These are phyloP conservation scores for Coemansia sp. DNA, from an alignment of 192 early-diverging fungal genomes.

Conservation along the genomic window DNA sequence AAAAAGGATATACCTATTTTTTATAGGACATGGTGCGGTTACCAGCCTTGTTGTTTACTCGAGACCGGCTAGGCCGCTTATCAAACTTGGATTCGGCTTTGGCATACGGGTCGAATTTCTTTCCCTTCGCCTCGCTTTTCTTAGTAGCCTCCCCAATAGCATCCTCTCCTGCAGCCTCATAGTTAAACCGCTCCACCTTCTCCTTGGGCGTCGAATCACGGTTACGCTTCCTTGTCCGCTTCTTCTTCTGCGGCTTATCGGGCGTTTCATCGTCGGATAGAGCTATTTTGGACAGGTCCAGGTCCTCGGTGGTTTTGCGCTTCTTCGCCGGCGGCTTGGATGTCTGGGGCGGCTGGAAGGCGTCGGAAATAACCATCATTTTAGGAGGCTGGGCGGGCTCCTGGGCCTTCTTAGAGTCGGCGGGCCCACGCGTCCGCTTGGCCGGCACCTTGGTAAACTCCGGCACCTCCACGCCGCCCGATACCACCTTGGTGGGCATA, in stretches of 20 bases:
- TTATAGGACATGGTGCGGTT: constrained; percentile 40
- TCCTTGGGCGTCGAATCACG: neutral
- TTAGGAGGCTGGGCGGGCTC: constrained; percentile 1
- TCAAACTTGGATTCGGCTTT: constrained; percentile 17
- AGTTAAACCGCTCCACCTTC: constrained; percentile 1
- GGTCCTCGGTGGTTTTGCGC: neutral
- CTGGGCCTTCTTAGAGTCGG: neutral
- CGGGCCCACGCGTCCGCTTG: neutral
- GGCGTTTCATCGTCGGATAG: constrained; percentile 3
- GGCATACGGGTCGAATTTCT: constrained; percentile 39
- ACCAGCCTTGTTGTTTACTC: constrained; percentile 22
- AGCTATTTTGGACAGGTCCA: constrained; percentile 20
- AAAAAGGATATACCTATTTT: neutral
- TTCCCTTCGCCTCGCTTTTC: neutral
- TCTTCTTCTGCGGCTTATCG: neutral
- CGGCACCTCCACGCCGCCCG: neutral
- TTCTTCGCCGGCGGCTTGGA: neutral
- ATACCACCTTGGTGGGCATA: constrained; percentile 12
- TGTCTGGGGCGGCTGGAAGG: constrained; percentile 2
- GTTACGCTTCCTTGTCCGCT: neutral
- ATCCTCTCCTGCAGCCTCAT: neutral
- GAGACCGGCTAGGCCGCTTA: constrained; percentile 8
- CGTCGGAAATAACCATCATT: constrained; percentile 32
- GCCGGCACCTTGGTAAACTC: neutral
- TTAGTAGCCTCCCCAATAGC: constrained; percentile 4